Conservation (phyloP, 176 grass and related monocot species). For the Phoenix dactylifera region DNA sequence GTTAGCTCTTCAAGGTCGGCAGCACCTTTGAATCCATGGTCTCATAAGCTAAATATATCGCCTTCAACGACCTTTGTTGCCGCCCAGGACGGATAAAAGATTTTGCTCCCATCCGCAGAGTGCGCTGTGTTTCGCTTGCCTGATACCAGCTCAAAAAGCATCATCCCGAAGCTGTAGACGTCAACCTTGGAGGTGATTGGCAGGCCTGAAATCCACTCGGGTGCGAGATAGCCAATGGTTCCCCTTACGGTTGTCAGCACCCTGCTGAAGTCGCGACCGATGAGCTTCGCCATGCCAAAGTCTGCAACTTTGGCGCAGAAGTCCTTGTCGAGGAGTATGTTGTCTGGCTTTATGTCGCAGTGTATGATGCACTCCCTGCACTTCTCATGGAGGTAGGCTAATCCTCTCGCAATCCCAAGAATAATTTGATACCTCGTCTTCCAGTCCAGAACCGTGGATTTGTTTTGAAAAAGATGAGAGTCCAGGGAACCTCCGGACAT, state of each 20-base stretch:
- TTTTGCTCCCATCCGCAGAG: background rate
- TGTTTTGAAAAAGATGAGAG: no score
- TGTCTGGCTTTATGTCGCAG: conserved; percentile 37
- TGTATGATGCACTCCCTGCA: background rate
- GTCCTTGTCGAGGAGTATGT: conserved; percentile 23
- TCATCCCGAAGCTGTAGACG: conserved; percentile 35
- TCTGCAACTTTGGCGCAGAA: conserved; percentile 26
- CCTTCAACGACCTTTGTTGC: no score
- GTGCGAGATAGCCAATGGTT: no score
- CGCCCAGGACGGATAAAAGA: background rate
- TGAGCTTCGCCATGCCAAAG: conserved; percentile 43
- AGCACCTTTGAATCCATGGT: background rate
- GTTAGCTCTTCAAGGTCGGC: conserved; percentile 7
- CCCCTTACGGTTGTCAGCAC: no score
- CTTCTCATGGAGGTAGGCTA: no score
- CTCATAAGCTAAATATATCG: background rate
- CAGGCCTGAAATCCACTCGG: no score
- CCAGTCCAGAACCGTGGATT: no score
- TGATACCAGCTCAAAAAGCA: conserved; percentile 29
- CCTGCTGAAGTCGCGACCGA: conserved; percentile 10
- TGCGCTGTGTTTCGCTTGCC: conserved; percentile 11
- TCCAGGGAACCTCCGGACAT: no score
- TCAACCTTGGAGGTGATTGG: conserved; percentile 7
- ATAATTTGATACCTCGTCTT: no score
- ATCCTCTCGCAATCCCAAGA: no score